Evolutionary conservation across 371 early-diverging fungal species (phyloP), one percentile per base, ranked within the genome.

Genomic region (Lichtheimia hyalospora): DNA sequence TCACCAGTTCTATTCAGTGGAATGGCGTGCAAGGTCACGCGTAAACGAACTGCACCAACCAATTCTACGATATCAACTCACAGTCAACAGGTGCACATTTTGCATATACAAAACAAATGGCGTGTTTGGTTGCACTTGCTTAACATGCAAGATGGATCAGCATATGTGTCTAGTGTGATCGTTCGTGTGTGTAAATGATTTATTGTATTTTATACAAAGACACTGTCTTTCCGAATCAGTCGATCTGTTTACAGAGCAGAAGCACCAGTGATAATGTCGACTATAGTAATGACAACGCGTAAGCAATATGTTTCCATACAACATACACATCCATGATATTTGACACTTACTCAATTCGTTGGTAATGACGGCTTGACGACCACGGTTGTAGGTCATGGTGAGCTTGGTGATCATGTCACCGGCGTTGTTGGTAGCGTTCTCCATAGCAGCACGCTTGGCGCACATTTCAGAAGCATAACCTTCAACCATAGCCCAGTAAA

Each of bases 361-460:
- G 73, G 97, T 97, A 81, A 97, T 97, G 65, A 89, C 88, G 61
- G 97, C 95, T 78, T 97, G 97, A 81, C 97, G 93, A 82, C 92
- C 89, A 71, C 96, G 91, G 87, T 97, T 96, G 86, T 88, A 97
- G 57, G 86, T 86, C 74, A 97, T 81, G 51, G 92, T 92, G 57
- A 85, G 71, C 73, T 82, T 83, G 52, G 64, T 58, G 54, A 90
- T 89, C 88, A 92, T 90, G 52, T 92, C 91, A 74, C 92, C 94
- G 61, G 98, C 99, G 83, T 98, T 98, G 90, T 96, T 96, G 79
- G 97, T 97, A 54, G 98, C 98, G 82, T 98, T 98, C 88, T 98
- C 99, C 99, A 97, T 98, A 75, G 99, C 97, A 69, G 92, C 88
- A 69, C 97, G 91, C 90, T 93, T 94, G 70, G 99, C 93, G 49